phyloP scores from a whole-genome alignment of 2,329 filamentous ascomycete species.

The Phaeosphaeriaceae sp. region DNA sequence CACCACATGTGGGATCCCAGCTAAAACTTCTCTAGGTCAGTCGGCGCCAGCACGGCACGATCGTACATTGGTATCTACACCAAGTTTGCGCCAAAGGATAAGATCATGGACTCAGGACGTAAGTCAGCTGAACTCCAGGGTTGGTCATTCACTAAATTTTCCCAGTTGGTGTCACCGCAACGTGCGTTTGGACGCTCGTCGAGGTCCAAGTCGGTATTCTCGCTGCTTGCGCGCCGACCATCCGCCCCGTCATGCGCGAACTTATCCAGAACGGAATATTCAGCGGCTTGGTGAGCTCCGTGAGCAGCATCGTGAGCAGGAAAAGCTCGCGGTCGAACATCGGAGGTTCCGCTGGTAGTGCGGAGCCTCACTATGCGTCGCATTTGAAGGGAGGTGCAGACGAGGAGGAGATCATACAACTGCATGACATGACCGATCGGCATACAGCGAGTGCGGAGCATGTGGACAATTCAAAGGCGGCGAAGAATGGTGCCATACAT shows the following conservation, averaged over 20 bases:
- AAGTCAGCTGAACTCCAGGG: background rate
- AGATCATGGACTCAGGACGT: background rate
- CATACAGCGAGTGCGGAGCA: background rate
- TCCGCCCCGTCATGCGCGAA: conserved; percentile 3
- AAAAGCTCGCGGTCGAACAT: background rate
- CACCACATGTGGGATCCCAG: background rate
- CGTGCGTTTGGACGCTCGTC: conserved; percentile 10
- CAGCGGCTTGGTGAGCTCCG: background rate
- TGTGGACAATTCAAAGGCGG: background rate
- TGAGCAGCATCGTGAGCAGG: background rate
- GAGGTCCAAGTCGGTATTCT: conserved; percentile 13
- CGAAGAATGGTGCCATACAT: background rate
- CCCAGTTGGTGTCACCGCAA: conserved; percentile 4
- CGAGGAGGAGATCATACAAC: background rate
- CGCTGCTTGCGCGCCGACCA: conserved; percentile 9
- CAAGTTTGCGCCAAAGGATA: background rate
- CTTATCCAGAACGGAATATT: background rate
- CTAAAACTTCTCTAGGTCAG: conserved; percentile 3
- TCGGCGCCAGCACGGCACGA: conserved; percentile 9
- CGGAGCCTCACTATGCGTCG: background rate
- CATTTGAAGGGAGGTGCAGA: background rate
- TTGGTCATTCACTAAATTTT: background rate
- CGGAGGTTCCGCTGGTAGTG: background rate
- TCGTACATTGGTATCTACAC: conserved; percentile 5
- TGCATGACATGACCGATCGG: background rate